Percentiles rank a stretch among this genome's conserved stretches.
Conservation (phyloP, 2,329 filamentous ascomycete genomes). For the Hortaea werneckii region DNA sequence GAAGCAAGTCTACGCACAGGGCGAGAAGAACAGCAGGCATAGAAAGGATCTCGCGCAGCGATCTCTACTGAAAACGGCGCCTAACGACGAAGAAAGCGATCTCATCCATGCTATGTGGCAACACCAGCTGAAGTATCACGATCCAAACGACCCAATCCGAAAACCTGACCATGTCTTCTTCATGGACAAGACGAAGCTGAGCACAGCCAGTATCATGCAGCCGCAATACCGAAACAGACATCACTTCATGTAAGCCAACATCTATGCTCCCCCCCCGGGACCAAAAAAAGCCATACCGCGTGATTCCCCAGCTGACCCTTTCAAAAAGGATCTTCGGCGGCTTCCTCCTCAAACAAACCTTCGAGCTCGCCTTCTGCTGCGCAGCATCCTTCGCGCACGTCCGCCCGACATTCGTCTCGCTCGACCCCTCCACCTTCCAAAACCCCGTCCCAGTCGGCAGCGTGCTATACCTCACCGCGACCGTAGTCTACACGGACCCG, state of each 20-base stretch:
- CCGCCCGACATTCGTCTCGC: conserved; percentile 59
- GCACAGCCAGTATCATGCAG: conserved; percentile 64
- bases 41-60: conserved; percentile 54
- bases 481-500: conserved; percentile 62
- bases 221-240: conserved; percentile 56
- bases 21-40: conserved; percentile 55
- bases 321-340: conserved; percentile 57
- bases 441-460: conserved; percentile 67
- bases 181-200: conserved; percentile 54
- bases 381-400: conserved; percentile 61
- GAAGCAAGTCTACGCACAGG: conserved; percentile 50
- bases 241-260: conserved; percentile 54
- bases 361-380: conserved; percentile 67
- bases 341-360: conserved; percentile 63
- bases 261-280: no score
- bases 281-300: no score
- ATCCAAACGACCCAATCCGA: conserved; percentile 44
- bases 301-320: no score
- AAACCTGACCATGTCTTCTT: conserved; percentile 49
- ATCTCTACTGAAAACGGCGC: conserved; percentile 55
- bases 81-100: conserved; percentile 60
- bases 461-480: conserved; percentile 63
- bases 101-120: conserved; percentile 67
- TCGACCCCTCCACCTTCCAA: conserved; percentile 65
- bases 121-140: conserved; percentile 54